Evolutionary conservation across 2,329 filamentous ascomycete genomes (phyloP), one percentile per base, ranked within the genome.

Genomic region (Alternaria tenuissima): DNA sequence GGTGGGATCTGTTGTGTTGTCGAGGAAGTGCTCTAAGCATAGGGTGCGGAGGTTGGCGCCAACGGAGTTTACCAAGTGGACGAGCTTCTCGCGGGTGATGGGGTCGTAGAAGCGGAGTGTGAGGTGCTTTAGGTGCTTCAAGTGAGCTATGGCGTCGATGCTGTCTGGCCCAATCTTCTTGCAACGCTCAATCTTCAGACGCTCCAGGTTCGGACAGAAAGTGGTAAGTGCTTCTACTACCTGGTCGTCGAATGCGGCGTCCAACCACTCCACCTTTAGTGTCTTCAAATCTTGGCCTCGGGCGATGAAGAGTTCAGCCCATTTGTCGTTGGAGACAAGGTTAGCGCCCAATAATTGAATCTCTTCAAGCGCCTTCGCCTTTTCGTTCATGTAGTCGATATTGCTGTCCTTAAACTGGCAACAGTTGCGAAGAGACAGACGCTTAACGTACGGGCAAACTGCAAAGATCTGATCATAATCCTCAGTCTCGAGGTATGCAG

Each of bases 381-480:
- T 91, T 56, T 88, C 88, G 20, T 92, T 82, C 71, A 97, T 86
- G 76, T 94, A 97, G 53, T 92, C 87, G 78, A 97, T 85, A 42
- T 93, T 91, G 39, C 84, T 84, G 71, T 97, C 91, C 78, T 96
- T 97, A 83, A 97, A 90, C 73, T 97, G 94, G 51, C 95, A 91
- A n/a, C 90, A 92, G 71, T 94, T 94, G 49, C 91, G 88, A 11
- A 96, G 81, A 65, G 93, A 91, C 57, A 97, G 83, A 43, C 85
- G 85, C 69, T 87, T 87, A 55, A 97, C 81, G 6, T 83, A 84
- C 0, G 91, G 88, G 58, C 91, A 89, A 3, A 88, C 85, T 52
- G 93, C 90, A 63, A 97, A 93, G 42, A 97, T 92, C 65, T 89
- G 87, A 48, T 91, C 86, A 66, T 91, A 93, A 71, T 98, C 93